These are phyloP conservation scores for Huntiella moniliformis DNA, from an alignment of 2,329 filamentous ascomycete species.

Conservation along the genomic window DNA sequence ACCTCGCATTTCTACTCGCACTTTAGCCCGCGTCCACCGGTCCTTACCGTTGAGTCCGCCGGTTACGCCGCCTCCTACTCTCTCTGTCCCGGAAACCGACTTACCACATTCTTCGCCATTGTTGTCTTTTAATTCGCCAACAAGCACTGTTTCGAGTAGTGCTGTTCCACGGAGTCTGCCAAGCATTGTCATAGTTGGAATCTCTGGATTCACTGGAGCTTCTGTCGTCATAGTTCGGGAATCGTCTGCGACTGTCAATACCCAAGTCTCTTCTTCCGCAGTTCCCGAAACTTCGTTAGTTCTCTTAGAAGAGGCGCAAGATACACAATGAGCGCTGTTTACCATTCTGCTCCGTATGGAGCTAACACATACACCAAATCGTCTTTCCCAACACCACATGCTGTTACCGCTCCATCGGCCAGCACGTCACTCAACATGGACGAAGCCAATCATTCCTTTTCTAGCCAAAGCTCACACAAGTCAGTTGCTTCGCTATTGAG, in stretches of 20 bases:
- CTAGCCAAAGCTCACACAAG: no score
- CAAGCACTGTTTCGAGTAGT: neutral
- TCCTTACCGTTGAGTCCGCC: neutral
- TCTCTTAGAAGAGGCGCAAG: no score
- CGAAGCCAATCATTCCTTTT: no score
- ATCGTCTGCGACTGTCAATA: neutral
- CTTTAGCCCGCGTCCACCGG: neutral
- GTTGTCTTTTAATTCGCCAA: no score
- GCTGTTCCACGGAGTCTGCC: neutral
- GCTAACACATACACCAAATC: neutral
- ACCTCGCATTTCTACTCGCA: neutral
- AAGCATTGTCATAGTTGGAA: neutral
- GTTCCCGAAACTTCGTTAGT: no score
- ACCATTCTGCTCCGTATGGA: slow-evolving; percentile 3
- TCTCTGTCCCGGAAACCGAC: neutral
- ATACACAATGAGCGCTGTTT: slow-evolving; percentile 4
- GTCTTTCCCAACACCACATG: no score
- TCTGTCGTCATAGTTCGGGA: slow-evolving; percentile 1
- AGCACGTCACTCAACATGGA: no score
- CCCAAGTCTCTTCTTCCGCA: no score
- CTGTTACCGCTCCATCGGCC: no score
- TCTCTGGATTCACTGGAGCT: slow-evolving; percentile 1
- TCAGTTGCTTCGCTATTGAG: no score
- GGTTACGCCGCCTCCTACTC: neutral
- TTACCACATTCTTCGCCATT: no score